These are phyloP conservation scores for Podospora comata DNA, from an alignment of 495 filamentous ascomycete species.

Conservation along the genomic window DNA sequence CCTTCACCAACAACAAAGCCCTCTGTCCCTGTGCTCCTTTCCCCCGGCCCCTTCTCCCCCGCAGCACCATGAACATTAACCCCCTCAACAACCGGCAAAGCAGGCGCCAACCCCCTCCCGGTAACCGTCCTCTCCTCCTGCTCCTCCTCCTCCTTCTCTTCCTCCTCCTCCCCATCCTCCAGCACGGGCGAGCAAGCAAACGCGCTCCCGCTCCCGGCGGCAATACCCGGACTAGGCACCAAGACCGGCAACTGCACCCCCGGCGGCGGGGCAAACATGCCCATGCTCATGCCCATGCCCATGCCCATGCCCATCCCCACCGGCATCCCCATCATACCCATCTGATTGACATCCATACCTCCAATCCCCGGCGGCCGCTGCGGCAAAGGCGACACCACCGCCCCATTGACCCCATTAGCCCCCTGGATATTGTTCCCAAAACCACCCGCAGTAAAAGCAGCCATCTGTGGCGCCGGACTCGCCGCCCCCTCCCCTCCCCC, in stretches of 20 bases:
- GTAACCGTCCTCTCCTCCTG: slow-evolving; percentile 2
- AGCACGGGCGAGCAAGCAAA: slow-evolving; percentile 3
- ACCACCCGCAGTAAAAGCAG: slow-evolving; percentile 1
- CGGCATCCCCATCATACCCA: background rate
- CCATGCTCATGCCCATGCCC: background rate
- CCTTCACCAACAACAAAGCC: background rate
- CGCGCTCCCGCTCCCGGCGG: background rate
- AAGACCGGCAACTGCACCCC: background rate
- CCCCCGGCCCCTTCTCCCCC: background rate
- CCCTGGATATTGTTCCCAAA: background rate
- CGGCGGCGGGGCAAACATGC: background rate
- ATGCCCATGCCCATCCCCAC: background rate
- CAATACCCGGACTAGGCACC: background rate
- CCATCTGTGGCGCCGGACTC: slow-evolving; percentile 4
- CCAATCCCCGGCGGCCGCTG: background rate
- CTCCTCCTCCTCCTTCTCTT: background rate
- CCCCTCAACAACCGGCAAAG: slow-evolving; percentile 7
- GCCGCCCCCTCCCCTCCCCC: background rate
- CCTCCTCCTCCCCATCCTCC: slow-evolving; percentile 7
- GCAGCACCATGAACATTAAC: background rate
- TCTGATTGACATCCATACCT: slow-evolving; percentile 7
- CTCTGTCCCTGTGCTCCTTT: slow-evolving; percentile 2
- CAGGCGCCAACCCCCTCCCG: slow-evolving; percentile 4
- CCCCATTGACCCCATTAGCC: background rate
- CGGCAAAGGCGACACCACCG: slow-evolving; percentile 8